Evolutionary conservation across 1,284 basidiomycete species (phyloP).

Genomic region (Boletus semigastroideus): DNA sequence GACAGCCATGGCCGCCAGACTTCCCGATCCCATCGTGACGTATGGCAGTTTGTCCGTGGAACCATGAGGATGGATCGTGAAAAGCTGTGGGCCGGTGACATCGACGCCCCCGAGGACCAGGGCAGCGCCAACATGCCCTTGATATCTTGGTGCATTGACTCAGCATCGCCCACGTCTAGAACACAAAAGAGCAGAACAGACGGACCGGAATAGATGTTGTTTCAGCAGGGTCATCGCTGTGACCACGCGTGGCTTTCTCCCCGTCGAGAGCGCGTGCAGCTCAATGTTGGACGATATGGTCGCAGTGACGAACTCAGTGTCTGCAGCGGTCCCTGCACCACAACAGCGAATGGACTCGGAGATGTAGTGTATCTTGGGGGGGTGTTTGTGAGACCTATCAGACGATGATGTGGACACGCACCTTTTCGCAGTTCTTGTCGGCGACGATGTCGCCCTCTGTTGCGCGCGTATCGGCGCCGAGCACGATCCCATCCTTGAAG

Average conservation of each 20-base stretch:
- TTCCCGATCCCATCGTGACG: constrained; percentile 98
- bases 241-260: constrained; percentile 85
- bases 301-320: constrained; percentile 94
- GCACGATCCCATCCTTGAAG: constrained; percentile 90
- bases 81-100: constrained; percentile 89
- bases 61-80: constrained; percentile 96
- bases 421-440: constrained; percentile 99
- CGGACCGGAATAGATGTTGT: constrained; percentile 67
- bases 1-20: constrained; percentile 96
- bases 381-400: neutral
- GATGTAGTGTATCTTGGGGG: constrained; percentile 91
- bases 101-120: constrained; percentile 98
- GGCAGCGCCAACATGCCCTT: constrained; percentile 94
- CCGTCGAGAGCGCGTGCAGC: constrained; percentile 82
- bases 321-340: constrained; percentile 97
- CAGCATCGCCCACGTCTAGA: neutral
- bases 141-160: constrained; percentile 57
- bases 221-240: constrained; percentile 99
- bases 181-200: neutral
- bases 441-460: constrained; percentile 96
- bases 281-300: constrained; percentile 94
- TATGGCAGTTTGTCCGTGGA: constrained; percentile 99
- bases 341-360: constrained; percentile 95
- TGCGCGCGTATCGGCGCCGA: constrained; percentile 96
- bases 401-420: constrained; percentile 32